A percentile compares a stretch with the other conserved stretches of the same genome.
phyloP scores from a whole-genome alignment of 1,284 basidiomycete genomes.

The Baeospora myosura region DNA sequence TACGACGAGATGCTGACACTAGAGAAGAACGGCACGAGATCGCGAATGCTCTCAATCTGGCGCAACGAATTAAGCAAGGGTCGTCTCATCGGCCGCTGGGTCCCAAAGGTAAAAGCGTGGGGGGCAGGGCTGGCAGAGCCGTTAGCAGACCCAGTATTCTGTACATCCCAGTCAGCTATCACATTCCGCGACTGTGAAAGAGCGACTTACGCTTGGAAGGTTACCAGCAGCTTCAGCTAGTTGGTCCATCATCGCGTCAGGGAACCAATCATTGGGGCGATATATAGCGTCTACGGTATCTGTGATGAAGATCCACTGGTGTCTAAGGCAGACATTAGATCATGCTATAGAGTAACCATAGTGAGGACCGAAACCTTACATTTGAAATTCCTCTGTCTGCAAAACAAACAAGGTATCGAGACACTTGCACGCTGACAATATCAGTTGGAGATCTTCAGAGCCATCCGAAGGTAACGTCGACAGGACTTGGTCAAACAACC shows the following conservation, averaged over 20 bases:
- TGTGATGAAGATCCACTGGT: constrained; percentile 98
- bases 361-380: constrained; percentile 49
- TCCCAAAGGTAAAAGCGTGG: constrained; percentile 23
- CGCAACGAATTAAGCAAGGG: constrained; percentile 65
- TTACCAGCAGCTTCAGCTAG: constrained; percentile 76
- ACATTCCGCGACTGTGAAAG: neutral
- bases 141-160: constrained; percentile 9
- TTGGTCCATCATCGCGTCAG: constrained; percentile 87
- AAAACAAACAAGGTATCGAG: constrained; percentile 86
- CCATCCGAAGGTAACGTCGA: constrained; percentile 62
- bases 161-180: constrained; percentile 3
- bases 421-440: constrained; percentile 90
- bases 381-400: constrained; percentile 97
- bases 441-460: constrained; percentile 75
- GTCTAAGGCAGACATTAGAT: constrained; percentile 39
- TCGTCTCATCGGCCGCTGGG: constrained; percentile 47
- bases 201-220: constrained; percentile 42
- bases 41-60: constrained; percentile 74
- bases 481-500: constrained; percentile 66
- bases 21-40: constrained; percentile 83
- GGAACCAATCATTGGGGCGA: constrained; percentile 74
- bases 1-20: constrained; percentile 83
- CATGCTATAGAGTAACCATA: neutral
- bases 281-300: constrained; percentile 96
- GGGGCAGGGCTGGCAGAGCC: constrained; percentile 13